These are phyloP conservation scores for Beta corolliflora DNA, from an alignment of 179 eudicot genomes.

Conservation along the genomic window DNA sequence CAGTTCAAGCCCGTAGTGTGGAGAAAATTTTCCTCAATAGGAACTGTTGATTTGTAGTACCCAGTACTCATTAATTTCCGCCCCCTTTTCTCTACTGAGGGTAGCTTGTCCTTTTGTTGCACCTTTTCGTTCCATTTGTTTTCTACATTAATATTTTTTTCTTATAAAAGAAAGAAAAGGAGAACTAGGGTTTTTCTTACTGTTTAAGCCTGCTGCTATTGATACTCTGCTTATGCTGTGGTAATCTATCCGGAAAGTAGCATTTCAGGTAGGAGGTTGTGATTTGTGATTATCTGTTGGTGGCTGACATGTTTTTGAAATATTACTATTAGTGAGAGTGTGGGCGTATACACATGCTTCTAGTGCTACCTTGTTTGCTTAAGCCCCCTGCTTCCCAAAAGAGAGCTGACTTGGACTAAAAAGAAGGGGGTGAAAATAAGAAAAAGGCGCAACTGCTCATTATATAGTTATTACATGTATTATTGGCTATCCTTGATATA, in stretches of 20 bases:
- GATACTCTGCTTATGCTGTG: background rate
- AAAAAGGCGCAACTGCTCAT: slow-evolving; percentile 1
- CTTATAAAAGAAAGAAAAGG: background rate
- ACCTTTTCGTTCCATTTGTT: too few relatives aligned
- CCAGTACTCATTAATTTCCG: background rate
- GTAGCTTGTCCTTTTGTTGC: background rate
- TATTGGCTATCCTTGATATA: background rate
- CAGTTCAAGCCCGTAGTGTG: background rate
- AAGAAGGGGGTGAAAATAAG: background rate
- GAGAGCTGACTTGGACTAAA: background rate
- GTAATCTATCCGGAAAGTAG: background rate
- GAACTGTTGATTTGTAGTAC: background rate
- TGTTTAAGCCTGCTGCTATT: background rate
- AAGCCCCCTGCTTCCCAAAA: background rate
- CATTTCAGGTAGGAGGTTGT: background rate
- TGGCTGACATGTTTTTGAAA: background rate
- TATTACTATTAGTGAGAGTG: background rate
- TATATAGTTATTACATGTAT: background rate
- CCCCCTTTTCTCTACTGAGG: background rate
- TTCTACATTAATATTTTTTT: too few relatives aligned
- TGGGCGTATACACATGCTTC: background rate
- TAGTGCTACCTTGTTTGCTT: background rate
- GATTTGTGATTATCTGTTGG: background rate
- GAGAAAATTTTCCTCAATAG: background rate
- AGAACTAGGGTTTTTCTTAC: background rate